phyloP scores from a whole-genome alignment of 176 grass and related monocot genomes.

The Olyra latifolia region DNA sequence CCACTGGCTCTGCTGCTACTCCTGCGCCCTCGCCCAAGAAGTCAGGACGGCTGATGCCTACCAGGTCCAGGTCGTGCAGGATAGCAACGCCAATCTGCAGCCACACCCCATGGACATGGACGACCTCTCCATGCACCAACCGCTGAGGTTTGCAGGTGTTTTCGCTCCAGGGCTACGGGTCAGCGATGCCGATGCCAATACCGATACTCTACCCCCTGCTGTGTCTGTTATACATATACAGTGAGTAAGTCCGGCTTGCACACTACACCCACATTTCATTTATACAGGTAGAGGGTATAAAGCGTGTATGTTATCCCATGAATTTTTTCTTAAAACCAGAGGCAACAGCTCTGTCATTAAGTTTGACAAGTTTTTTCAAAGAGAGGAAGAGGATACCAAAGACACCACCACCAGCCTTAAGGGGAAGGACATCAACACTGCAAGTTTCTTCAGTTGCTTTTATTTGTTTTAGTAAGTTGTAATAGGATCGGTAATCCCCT shows the following conservation, averaged over 20 bases:
- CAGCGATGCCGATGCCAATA: not conserved
- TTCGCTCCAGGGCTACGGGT: not conserved
- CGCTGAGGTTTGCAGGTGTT: constrained; percentile 35
- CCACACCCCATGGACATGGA: no score
- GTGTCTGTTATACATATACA: constrained; percentile 26
- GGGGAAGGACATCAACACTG: no score
- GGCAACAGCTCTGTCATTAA: no score
- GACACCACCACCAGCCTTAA: no score
- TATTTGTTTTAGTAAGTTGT: no score
- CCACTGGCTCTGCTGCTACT: constrained; percentile 70
- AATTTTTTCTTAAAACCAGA: no score
- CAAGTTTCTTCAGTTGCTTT: no score
- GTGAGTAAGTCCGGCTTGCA: not conserved
- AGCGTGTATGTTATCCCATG: not conserved
- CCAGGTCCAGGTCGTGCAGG: constrained; percentile 53
- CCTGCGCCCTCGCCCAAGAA: constrained; percentile 68
- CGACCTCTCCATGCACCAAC: no score
- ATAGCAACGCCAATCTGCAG: no score
- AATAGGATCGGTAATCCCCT: no score
- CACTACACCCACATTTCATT: not conserved
- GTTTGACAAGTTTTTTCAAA: no score
- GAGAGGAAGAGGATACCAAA: no score
- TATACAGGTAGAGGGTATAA: not conserved
- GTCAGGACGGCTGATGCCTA: constrained; percentile 74
- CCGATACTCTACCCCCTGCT: constrained; percentile 25